Evolutionary conservation across 805 yeast species (phyloP).

Genomic region (Sugiyamaella smithiae): DNA sequence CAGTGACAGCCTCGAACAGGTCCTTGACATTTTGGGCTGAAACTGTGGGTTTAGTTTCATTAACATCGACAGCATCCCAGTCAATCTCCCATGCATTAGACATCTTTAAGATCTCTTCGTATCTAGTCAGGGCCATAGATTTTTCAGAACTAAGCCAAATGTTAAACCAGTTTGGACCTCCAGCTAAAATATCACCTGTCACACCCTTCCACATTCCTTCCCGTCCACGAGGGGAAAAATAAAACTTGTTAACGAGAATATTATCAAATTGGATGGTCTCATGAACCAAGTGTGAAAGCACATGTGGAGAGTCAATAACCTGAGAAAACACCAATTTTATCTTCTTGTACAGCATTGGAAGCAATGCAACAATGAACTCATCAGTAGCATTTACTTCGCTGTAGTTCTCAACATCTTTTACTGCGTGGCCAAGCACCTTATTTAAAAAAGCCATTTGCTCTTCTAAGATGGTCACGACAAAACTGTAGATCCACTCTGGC

Average conservation of each 20-base stretch:
- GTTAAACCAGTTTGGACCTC: constrained; percentile 35
- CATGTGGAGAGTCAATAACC: constrained; percentile 39
- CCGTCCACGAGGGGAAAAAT: constrained; percentile 43
- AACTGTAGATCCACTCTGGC: constrained; percentile 69
- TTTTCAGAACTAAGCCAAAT: constrained; percentile 56
- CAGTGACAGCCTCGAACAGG: constrained; percentile 54
- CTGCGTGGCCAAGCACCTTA: constrained; percentile 26
- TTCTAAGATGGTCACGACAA: constrained; percentile 36
- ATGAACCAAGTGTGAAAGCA: constrained; percentile 55
- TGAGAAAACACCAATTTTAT: constrained; percentile 24
- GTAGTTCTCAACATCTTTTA: neutral
- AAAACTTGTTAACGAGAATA: constrained; percentile 43
- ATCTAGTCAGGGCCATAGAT: constrained; percentile 44
- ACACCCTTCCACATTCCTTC: constrained; percentile 45
- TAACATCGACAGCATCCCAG: constrained; percentile 46
- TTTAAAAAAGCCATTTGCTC: constrained; percentile 31
- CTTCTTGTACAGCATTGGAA: constrained; percentile 48
- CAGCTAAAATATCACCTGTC: constrained; percentile 29
- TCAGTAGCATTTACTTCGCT: constrained; percentile 33
- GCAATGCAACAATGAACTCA: constrained; percentile 46
- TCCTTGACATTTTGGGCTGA: constrained; percentile 58
- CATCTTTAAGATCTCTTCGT: constrained; percentile 48
- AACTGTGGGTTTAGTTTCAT: constrained; percentile 55
- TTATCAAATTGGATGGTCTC: constrained; percentile 61
- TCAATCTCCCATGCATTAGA: constrained; percentile 57